A percentile compares a stretch with the other conserved stretches of the same genome.
phyloP scores from a whole-genome alignment of 495 filamentous ascomycete species.

The Hyaloscypha hepaticicola region DNA sequence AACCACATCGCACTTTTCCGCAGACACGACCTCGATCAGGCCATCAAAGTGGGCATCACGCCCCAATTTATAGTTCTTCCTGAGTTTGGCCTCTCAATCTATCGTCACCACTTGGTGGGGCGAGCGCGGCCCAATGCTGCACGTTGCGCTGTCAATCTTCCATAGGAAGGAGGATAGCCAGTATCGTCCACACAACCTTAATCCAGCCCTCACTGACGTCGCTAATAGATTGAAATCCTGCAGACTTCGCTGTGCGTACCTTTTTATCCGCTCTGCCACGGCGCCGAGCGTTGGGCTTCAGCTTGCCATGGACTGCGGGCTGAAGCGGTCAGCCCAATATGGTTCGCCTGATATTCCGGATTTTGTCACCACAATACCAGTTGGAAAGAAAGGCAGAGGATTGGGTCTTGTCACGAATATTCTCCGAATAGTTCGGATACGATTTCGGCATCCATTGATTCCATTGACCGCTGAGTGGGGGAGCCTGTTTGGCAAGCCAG shows the following conservation, averaged over 20 bases:
- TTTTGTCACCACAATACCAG: neutral
- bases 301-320: neutral
- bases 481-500: neutral
- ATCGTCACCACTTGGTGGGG: conserved; percentile 15
- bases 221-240: conserved; percentile 21
- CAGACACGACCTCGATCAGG: neutral
- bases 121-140: conserved; percentile 24
- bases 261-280: conserved; percentile 22
- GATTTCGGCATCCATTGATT: neutral
- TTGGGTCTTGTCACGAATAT: neutral
- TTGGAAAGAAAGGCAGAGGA: neutral
- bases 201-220: conserved; percentile 23
- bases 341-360: neutral
- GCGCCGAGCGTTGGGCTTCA: neutral
- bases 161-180: conserved; percentile 23
- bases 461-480: neutral
- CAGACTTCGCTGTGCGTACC: neutral
- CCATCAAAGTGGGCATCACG: neutral
- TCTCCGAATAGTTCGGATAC: neutral
- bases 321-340: neutral
- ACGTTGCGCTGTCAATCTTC: conserved; percentile 28
- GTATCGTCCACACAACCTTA: conserved; percentile 11
- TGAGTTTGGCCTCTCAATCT: conserved; percentile 11
- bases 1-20: neutral
- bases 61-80: conserved; percentile 4